Conservation (phyloP, 2,329 filamentous ascomycete species). For the Ilyonectria sp. region DNA sequence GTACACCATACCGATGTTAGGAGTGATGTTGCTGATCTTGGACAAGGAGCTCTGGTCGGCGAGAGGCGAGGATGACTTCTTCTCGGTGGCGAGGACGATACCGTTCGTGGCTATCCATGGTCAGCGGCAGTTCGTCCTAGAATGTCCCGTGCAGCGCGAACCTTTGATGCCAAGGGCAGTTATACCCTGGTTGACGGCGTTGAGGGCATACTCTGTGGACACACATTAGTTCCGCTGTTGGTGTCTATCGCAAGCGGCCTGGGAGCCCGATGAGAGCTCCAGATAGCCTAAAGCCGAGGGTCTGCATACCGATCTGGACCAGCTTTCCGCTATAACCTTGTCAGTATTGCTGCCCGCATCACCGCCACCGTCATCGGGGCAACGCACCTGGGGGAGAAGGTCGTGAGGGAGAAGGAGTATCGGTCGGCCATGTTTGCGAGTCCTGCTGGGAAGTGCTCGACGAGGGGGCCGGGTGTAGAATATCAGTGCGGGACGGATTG, state of each 20-base stretch:
- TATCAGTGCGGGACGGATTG: constrained; percentile 40
- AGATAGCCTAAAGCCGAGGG: not conserved
- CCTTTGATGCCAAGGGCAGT: constrained; percentile 99
- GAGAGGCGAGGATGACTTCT: constrained; percentile 98
- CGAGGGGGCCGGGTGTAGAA: constrained; percentile 29
- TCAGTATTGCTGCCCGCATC: constrained; percentile 59
- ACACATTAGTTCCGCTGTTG: constrained; percentile 34
- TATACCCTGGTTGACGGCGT: constrained; percentile 99
- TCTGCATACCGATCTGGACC: constrained; percentile 86
- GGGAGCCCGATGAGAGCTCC: not conserved
- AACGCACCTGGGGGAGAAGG: constrained; percentile 97
- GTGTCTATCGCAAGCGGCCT: not conserved
- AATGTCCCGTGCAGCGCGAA: constrained; percentile 56
- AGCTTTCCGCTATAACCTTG: constrained; percentile 85
- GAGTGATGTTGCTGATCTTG: constrained; percentile 98
- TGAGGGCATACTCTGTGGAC: constrained; percentile 92
- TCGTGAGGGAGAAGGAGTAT: constrained; percentile 99
- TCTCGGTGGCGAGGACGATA: constrained; percentile 98
- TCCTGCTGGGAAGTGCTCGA: constrained; percentile 25
- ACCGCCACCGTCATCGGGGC: constrained; percentile 46
- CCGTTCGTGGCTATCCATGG: constrained; percentile 87
- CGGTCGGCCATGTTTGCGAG: constrained; percentile 86
- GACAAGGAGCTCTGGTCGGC: constrained; percentile 95
- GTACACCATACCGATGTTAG: constrained; percentile 99
- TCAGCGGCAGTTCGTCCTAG: constrained; percentile 38